Evolutionary conservation across 78 protist species (phyloP).

Genomic region (Tieghemostelium lacteum): DNA sequence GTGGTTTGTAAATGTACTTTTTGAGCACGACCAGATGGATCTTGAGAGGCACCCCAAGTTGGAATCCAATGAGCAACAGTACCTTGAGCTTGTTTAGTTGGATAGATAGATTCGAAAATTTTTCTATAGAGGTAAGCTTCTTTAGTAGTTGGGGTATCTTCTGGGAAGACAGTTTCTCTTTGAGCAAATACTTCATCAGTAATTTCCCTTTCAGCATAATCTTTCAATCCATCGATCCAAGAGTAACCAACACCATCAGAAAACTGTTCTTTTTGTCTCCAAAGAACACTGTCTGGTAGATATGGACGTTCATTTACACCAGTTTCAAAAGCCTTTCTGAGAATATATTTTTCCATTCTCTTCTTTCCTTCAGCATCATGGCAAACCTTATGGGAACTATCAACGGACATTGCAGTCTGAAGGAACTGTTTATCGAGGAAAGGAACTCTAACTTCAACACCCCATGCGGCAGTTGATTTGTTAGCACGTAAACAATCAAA

Average conservation of each 20-base stretch:
- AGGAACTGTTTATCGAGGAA: conserved; percentile 84
- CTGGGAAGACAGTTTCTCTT: conserved; percentile 85
- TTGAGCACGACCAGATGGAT: conserved; percentile 87
- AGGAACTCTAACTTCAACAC: conserved; percentile 93
- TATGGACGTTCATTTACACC: conserved; percentile 83
- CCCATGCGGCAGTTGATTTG: conserved; percentile 92
- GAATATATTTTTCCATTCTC: conserved; percentile 88
- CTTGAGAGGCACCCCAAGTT: conserved; percentile 78
- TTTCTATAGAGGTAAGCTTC: conserved; percentile 92
- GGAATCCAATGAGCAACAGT: conserved; percentile 86
- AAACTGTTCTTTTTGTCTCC: conserved; percentile 95
- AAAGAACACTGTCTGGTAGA: conserved; percentile 87
- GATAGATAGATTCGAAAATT: conserved; percentile 81
- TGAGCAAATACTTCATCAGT: conserved; percentile 71
- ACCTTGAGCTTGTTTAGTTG: conserved; percentile 21
- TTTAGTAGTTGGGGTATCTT: conserved; percentile 92
- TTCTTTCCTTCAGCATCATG: conserved; percentile 41
- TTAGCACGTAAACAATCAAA: conserved; percentile 92
- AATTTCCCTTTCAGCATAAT: conserved; percentile 77
- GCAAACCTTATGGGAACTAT: conserved; percentile 84
- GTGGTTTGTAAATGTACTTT: conserved; percentile 15
- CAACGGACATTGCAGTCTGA: conserved; percentile 86
- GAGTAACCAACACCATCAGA: conserved; percentile 95
- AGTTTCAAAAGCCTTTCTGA: conserved; percentile 89
- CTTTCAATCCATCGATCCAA: conserved; percentile 93